These are phyloP conservation scores for Setaria italica DNA, from an alignment of 202 grass and related monocot species.

Conservation along the genomic window DNA sequence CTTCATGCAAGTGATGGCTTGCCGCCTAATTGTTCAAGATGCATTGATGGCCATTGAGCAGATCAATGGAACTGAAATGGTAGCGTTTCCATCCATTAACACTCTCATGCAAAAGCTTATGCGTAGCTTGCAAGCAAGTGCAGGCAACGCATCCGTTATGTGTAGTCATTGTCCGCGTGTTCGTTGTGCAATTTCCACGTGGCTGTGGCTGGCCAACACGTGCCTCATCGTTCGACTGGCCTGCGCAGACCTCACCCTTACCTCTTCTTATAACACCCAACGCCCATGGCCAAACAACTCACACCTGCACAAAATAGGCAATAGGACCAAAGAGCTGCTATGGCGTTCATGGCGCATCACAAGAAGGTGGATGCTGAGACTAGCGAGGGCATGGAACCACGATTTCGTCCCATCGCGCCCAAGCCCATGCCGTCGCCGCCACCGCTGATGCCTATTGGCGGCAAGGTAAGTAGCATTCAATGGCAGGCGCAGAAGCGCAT, in stretches of 20 bases:
- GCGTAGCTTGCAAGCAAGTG: neutral
- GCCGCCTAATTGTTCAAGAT: neutral
- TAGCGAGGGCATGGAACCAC: slow-evolving; percentile 56
- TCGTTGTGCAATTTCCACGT: slow-evolving; percentile 43
- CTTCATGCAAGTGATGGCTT: neutral
- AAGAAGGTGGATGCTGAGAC: slow-evolving; percentile 50
- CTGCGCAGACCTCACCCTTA: neutral
- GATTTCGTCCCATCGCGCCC: slow-evolving; percentile 75
- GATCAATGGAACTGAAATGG: neutral
- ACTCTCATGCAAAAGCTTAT: neutral
- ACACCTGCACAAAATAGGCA: neutral
- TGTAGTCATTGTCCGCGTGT: slow-evolving; percentile 41
- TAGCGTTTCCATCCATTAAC: neutral
- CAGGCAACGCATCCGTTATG: neutral
- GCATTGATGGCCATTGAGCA: neutral
- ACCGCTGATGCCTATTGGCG: neutral
- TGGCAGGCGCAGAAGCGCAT: slow-evolving; percentile 40
- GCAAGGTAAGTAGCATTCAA: neutral
- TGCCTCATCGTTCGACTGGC: slow-evolving; percentile 48
- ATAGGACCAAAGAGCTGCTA: neutral
- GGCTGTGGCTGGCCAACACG: slow-evolving; percentile 29
- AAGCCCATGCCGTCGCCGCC: slow-evolving; percentile 28
- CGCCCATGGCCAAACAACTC: neutral
- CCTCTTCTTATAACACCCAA: slow-evolving; percentile 18
- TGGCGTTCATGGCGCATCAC: slow-evolving; percentile 33